phyloP scores from a whole-genome alignment of 495 filamentous ascomycete genomes.

The Copromyces sp. region DNA sequence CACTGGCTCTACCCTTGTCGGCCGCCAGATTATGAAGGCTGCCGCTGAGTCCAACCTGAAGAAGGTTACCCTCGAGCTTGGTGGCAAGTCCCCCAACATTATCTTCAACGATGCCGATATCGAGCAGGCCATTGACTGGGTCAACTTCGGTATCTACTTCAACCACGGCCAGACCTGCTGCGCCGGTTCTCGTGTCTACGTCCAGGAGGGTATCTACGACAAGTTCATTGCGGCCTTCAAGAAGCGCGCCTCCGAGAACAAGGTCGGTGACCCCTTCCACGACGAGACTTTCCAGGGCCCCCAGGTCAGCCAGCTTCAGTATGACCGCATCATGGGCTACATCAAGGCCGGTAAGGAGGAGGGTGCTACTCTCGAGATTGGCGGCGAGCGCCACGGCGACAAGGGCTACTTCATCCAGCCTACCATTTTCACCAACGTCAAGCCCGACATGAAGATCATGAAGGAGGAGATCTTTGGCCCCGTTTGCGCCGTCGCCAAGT shows the following conservation, averaged over 20 bases:
- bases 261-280: conserved; percentile 87
- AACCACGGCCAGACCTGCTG: conserved; percentile 99
- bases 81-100: conserved; percentile 97
- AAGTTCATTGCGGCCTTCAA: conserved; percentile 86
- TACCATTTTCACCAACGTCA: conserved; percentile 90
- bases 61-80: conserved; percentile 98
- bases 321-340: conserved; percentile 96
- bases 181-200: conserved; percentile 89
- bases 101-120: conserved; percentile 94
- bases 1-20: conserved; percentile 87
- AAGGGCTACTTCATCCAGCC: conserved; percentile 97
- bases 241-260: conserved; percentile 69
- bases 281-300: conserved; percentile 91
- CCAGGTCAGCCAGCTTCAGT: conserved; percentile 90
- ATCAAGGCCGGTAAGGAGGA: conserved; percentile 81
- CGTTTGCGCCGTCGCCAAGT: conserved; percentile 88
- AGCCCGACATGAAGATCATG: conserved; percentile 91
- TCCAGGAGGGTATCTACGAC: conserved; percentile 93
- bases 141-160: conserved; percentile 98
- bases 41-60: conserved; percentile 92
- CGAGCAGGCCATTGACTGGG: conserved; percentile 92
- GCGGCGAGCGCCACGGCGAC: conserved; percentile 79
- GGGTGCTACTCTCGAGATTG: conserved; percentile 75
- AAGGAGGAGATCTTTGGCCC: conserved; percentile 98
- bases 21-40: conserved; percentile 91